Percentiles rank a stretch among this genome's conserved stretches.
These are phyloP conservation scores for Saccharomycopsis olivae DNA, from an alignment of 805 yeast genomes.

Conservation along the genomic window DNA sequence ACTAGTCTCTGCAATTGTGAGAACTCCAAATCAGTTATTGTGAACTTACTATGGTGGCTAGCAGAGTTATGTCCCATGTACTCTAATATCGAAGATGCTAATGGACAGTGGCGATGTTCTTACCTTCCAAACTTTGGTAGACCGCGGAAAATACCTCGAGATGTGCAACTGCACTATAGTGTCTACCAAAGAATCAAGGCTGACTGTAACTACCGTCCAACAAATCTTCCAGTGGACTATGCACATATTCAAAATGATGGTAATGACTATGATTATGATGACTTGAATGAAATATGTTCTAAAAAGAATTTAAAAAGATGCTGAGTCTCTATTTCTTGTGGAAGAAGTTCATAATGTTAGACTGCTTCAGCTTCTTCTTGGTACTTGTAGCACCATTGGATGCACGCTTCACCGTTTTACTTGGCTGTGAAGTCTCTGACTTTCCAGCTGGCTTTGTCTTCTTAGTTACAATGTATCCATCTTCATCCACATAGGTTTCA, in stretches of 20 bases:
- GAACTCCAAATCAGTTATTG: neutral
- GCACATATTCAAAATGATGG: too few relatives aligned
- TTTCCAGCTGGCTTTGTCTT: constrained; percentile 16
- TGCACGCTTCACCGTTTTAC: neutral
- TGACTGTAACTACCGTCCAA: constrained; percentile 35
- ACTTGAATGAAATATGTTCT: too few relatives aligned
- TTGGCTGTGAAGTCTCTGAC: constrained; percentile 4
- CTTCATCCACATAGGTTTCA: constrained; percentile 33
- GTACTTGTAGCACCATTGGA: constrained; percentile 14
- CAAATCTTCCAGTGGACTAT: constrained; percentile 28
- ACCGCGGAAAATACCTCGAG: constrained; percentile 36
- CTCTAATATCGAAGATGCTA: constrained; percentile 34
- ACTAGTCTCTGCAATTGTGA: neutral
- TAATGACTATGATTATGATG: too few relatives aligned
- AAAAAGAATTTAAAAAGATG: too few relatives aligned
- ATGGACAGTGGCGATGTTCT: constrained; percentile 40
- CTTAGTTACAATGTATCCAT: constrained; percentile 37
- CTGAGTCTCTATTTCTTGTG: constrained; percentile 27
- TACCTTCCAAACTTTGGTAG: constrained; percentile 51
- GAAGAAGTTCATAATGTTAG: constrained; percentile 39
- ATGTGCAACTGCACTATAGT: constrained; percentile 52
- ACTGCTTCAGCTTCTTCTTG: constrained; percentile 27
- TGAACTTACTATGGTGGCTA: constrained; percentile 45
- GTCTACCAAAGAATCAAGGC: constrained; percentile 43
- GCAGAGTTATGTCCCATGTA: constrained; percentile 53